Base-by-base conservation (phyloP, 1,284 basidiomycete species). In the Ceratobasidium theobromae region DNA sequence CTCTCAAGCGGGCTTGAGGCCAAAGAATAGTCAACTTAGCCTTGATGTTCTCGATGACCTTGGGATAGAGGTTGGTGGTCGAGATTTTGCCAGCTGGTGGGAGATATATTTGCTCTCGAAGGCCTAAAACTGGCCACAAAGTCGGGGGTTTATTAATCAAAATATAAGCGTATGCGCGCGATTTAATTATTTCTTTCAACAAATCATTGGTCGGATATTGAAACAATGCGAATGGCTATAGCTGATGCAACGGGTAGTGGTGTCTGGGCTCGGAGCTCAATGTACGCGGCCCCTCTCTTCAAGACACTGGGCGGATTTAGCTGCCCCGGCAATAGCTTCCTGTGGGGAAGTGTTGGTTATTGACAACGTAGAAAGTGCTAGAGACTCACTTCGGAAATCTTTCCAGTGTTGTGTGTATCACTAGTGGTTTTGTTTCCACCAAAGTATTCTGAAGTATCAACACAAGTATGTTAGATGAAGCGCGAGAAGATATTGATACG, bases 51-150 rank as follows among this genome's bases (percentile, higher is more conserved):
- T 70, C 33, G 85, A 87, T 69, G 86, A 85, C 4, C 78, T 77
- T 45, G 86, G 86, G 74, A 90, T 89, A 9, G 85, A 87, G 67
- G 80, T 91, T 28, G 84, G 81, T 4, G 80, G 85, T 58, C 82
- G 81, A 1, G 76, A 84, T 23, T 92, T 92, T 71, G 88, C 86
- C 72, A 84, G 87, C 71, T 91, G 89, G 89, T 91, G 89, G 89
- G 46, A 52, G 28, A 38, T 52, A 41, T 64, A 64, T 18, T 32
- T 64, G 43, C 27, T 45, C 48, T 28, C 60, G 21, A 51, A 40
- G 38, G 35, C 33, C 32, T 51, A n/a, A 35, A 21, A 18, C 18
- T 25, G 9, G n/a, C 9, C 18, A 8, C 3, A 8, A 27, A n/a
- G n/a, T 41, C 16, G 18, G 25, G 32, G 30, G 14, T 53, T 9